phyloP scores from a whole-genome alignment of 768 basidiomycete genomes.

The Tricholoma hemisulphureum region DNA sequence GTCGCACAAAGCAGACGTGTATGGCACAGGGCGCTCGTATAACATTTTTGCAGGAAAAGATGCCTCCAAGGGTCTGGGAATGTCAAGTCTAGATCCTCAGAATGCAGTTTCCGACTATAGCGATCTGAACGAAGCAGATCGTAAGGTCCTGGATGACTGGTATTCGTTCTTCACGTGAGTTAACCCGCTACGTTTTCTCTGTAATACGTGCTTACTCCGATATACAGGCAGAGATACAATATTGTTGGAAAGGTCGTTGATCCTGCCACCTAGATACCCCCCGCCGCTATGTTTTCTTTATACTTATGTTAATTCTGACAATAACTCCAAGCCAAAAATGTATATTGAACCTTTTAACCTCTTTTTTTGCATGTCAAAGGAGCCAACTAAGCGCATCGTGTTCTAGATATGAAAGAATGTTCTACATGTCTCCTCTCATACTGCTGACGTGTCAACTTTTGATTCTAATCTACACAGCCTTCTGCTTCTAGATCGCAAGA shows the following conservation, averaged over 20 bases:
- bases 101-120: slow-evolving; percentile 86
- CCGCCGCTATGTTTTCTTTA: background rate
- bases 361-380: background rate
- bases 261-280: slow-evolving; percentile 26
- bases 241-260: slow-evolving; percentile 76
- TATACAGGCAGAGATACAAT: slow-evolving; percentile 77
- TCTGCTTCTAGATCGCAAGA: background rate
- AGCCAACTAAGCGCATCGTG: background rate
- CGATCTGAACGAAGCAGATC: slow-evolving; percentile 64
- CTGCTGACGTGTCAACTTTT: background rate
- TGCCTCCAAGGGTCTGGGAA: slow-evolving; percentile 83
- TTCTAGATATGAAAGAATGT: background rate
- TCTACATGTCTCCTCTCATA: background rate
- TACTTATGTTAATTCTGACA: background rate
- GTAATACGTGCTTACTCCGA: background rate
- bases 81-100: slow-evolving; percentile 82
- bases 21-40: slow-evolving; percentile 79
- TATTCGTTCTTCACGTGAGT: slow-evolving; percentile 82
- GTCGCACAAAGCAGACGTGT: slow-evolving; percentile 78
- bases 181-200: background rate
- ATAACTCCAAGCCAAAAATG: background rate
- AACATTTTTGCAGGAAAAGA: slow-evolving; percentile 93
- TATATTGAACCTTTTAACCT: background rate
- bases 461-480: background rate
- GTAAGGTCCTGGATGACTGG: slow-evolving; percentile 87